Evolutionary conservation across 495 filamentous ascomycete genomes (phyloP).

Genomic region (Lasiosphaeria miniovina): DNA sequence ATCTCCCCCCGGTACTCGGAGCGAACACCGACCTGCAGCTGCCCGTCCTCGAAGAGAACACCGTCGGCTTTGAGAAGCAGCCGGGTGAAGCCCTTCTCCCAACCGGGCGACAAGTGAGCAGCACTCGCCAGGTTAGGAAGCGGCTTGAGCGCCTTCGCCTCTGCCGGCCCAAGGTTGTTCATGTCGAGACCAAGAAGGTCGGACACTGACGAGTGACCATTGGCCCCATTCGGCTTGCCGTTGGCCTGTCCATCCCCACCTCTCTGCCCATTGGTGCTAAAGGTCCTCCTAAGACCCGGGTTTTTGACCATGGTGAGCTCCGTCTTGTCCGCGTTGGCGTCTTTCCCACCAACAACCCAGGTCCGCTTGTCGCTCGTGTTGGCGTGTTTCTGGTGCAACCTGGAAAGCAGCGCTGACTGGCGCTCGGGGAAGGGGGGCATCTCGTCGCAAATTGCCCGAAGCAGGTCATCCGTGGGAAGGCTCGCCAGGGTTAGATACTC

Average conservation of each 20-base stretch:
- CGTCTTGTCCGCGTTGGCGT: slow-evolving; percentile 76
- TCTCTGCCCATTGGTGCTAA: slow-evolving; percentile 58
- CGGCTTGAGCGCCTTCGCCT: slow-evolving; percentile 57
- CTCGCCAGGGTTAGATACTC: slow-evolving; percentile 90
- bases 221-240: slow-evolving; percentile 56
- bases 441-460: slow-evolving; percentile 95
- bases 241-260: slow-evolving; percentile 55
- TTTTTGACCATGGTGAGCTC: slow-evolving; percentile 81
- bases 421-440: slow-evolving; percentile 99
- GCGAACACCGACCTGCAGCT: slow-evolving; percentile 88
- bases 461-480: slow-evolving; percentile 82
- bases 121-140: slow-evolving; percentile 84
- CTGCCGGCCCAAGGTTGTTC: slow-evolving; percentile 51
- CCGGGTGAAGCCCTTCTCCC: slow-evolving; percentile 87
- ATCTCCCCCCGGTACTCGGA: slow-evolving; percentile 92
- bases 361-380: slow-evolving; percentile 90
- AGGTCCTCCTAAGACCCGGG: slow-evolving; percentile 80
- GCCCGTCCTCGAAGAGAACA: slow-evolving; percentile 88
- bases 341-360: slow-evolving; percentile 93
- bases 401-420: slow-evolving; percentile 83
- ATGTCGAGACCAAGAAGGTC: slow-evolving; percentile 84
- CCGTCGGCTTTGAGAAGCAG: slow-evolving; percentile 79
- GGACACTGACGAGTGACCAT: slow-evolving; percentile 47
- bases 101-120: slow-evolving; percentile 88
- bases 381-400: slow-evolving; percentile 89